These are phyloP conservation scores for Cornus florida DNA, from an alignment of 148 eudicot species.

Conservation along the genomic window DNA sequence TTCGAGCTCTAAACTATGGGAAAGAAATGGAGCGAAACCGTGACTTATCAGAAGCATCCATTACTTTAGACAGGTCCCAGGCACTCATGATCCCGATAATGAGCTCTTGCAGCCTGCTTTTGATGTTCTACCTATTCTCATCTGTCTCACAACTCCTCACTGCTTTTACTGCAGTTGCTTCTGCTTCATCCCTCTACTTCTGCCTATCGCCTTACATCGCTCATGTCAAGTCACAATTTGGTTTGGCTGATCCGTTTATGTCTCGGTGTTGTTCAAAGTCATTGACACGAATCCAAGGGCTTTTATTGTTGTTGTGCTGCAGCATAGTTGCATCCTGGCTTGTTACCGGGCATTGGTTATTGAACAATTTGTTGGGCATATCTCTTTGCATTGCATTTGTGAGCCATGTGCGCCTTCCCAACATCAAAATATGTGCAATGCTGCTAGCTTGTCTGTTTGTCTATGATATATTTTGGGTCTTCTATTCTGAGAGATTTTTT, in stretches of 20 bases:
- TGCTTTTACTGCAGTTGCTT: slow-evolving; percentile 81
- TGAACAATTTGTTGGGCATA: slow-evolving; percentile 92
- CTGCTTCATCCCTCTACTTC: slow-evolving; percentile 76
- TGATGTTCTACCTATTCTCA: slow-evolving; percentile 96
- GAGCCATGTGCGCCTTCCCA: slow-evolving; percentile 95
- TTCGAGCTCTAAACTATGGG: slow-evolving; percentile 82
- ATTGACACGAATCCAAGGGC: slow-evolving; percentile 70
- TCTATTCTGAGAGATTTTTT: slow-evolving; percentile 92
- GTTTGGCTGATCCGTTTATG: slow-evolving; percentile 74
- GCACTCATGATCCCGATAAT: slow-evolving; percentile 95
- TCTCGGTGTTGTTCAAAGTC: slow-evolving; percentile 87
- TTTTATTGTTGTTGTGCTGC: slow-evolving; percentile 60
- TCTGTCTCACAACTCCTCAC: slow-evolving; percentile 95
- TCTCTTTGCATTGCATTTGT: slow-evolving; percentile 96
- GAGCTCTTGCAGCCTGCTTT: slow-evolving; percentile 90
- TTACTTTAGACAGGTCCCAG: slow-evolving; percentile 90
- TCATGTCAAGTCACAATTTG: slow-evolving; percentile 59
- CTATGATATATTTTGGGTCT: slow-evolving; percentile 97
- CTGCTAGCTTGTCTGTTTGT: slow-evolving; percentile 79
- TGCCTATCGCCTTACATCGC: slow-evolving; percentile 68
- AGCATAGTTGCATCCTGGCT: slow-evolving; percentile 81
- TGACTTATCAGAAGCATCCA: slow-evolving; percentile 85
- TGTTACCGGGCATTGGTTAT: slow-evolving; percentile 88
- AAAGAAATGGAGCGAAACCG: slow-evolving; percentile 97
- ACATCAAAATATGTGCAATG: slow-evolving; percentile 94